Base-by-base conservation (phyloP, 1,284 basidiomycete species). In the Mycena sp. region DNA sequence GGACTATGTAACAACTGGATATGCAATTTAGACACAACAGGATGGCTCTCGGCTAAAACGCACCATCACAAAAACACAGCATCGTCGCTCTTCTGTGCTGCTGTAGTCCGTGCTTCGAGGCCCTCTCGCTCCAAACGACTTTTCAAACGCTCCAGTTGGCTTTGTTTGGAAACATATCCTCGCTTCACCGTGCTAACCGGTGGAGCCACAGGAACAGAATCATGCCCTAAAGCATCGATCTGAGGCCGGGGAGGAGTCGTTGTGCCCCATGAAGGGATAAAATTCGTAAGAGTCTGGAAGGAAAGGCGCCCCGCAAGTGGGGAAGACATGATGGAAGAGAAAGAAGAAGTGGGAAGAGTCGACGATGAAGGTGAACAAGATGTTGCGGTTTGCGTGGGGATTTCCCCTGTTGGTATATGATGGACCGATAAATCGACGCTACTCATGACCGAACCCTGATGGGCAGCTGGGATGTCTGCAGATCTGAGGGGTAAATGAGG, bases 91-190 rank as follows among this genome's bases (percentile, higher is more conserved):
- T 73, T 69, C 71, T 71, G 72, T 50, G 67, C 68, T 56, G 71
- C 61, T 63, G 71, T 49, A 67, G 75, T 48, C 58, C 62, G 53
- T 10, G 37, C 71, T 71, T 81, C 80, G 67, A 74, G 72, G 67
- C 82, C 51, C 38, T 66, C 64, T 56, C 52, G 58, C 37, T 64
- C 79, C 72, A 91, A 75, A 66, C 85, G 83, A 43, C 74, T 69
- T 71, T 79, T 81, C 68, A 92, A 76, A 74, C 83, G 87, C 70
- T 84, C 82, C 69, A 92, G 73, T 72, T 92, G 90, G 67, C 78
- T 83, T 69, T 87, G 83, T 71, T 84, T 87, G 21, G 87, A 81
- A 50, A 90, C 85, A 70, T 80, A 89, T 48, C 74, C 76, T 51
- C 78, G 67, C 59, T 67, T 68, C 48, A 51, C 49, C 35, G 65